phyloP scores from a whole-genome alignment of 768 basidiomycete species.

The Peribolospora kevripleyi region DNA sequence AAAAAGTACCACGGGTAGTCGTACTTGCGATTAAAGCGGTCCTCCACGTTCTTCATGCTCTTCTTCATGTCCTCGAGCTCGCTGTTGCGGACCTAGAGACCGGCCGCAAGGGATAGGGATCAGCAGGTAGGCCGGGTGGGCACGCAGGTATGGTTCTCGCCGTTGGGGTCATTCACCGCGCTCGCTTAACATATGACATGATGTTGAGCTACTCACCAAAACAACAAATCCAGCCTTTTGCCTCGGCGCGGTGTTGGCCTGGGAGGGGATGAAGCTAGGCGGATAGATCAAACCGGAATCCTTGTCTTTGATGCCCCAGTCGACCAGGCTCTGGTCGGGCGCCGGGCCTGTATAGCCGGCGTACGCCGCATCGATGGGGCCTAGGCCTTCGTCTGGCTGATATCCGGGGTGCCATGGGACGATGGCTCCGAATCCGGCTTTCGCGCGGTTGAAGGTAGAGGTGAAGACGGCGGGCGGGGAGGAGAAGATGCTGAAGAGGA shows the following conservation, averaged over 20 bases:
- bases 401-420: too few relatives aligned
- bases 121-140: not conserved
- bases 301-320: not conserved
- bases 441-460: too few relatives aligned
- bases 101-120: too few relatives aligned
- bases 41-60: conserved; percentile 57
- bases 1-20: conserved; percentile 26
- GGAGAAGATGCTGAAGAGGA: too few relatives aligned
- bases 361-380: too few relatives aligned
- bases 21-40: conserved; percentile 56
- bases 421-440: too few relatives aligned
- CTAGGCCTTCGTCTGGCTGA: too few relatives aligned
- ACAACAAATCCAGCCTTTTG: too few relatives aligned
- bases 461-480: too few relatives aligned
- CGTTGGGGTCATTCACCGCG: conserved; percentile 4
- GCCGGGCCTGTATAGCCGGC: too few relatives aligned
- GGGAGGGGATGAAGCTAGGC: conserved; percentile 11
- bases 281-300: conserved; percentile 6
- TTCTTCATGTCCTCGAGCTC: conserved; percentile 14
- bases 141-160: conserved; percentile 11
- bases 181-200: not conserved
- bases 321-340: too few relatives aligned
- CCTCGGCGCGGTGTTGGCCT: conserved; percentile 4
- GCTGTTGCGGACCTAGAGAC: conserved; percentile 6
- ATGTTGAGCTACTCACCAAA: too few relatives aligned